A percentile compares a stretch with the other conserved stretches of the same genome.
Conservation (phyloP, 2,329 filamentous ascomycete species). For the Pleomassaria siparia region DNA sequence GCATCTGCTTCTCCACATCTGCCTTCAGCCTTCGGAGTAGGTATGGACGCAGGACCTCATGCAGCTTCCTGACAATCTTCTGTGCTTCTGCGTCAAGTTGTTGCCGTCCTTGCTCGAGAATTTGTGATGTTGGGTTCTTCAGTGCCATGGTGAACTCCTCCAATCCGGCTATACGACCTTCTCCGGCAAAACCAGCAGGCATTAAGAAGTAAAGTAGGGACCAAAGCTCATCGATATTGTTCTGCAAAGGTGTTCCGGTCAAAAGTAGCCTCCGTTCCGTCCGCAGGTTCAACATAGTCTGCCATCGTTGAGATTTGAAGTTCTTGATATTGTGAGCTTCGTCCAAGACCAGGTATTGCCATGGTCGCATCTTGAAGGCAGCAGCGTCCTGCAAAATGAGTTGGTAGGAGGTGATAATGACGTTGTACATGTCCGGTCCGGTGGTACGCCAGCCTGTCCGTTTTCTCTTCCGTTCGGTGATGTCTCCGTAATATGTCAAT, state of each 20-base stretch:
- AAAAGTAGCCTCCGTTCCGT: conserved; percentile 83
- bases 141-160: conserved; percentile 97
- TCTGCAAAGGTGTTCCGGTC: conserved; percentile 93
- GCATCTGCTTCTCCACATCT: conserved; percentile 99
- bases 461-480: conserved; percentile 89
- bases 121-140: conserved; percentile 91
- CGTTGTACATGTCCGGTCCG: conserved; percentile 77
- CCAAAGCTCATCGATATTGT: conserved; percentile 96
- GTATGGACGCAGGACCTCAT: conserved; percentile 91
- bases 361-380: conserved; percentile 86
- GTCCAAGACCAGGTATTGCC: conserved; percentile 98
- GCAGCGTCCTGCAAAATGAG: conserved; percentile 92
- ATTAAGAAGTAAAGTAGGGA: conserved; percentile 95
- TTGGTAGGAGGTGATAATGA: conserved; percentile 97
- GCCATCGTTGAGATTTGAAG: conserved; percentile 96
- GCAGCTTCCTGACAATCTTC: conserved; percentile 87
- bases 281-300: conserved; percentile 90
- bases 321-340: conserved; percentile 99
- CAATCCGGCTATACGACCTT: conserved; percentile 90
- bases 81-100: conserved; percentile 93
- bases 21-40: conserved; percentile 87
- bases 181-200: conserved; percentile 80
- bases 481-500: conserved; percentile 91
- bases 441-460: conserved; percentile 92
- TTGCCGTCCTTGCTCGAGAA: conserved; percentile 89